A percentile compares a stretch with the other conserved stretches of the same genome.
phyloP scores from a whole-genome alignment of 306 rosid genomes.

The Fragaria ananassa region DNA sequence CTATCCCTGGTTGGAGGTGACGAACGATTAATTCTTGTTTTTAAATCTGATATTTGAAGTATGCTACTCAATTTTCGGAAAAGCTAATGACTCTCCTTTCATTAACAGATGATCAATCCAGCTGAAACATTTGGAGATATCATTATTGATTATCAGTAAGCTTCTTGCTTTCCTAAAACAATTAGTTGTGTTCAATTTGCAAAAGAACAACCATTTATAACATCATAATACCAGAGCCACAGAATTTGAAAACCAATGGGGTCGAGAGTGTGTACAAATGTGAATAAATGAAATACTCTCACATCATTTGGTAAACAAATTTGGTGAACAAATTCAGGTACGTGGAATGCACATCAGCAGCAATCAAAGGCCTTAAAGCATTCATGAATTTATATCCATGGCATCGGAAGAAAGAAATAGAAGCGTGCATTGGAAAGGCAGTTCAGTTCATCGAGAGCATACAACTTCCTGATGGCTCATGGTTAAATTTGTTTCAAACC shows the following conservation, averaged over 20 bases:
- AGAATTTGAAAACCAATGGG: not conserved
- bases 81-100: not conserved
- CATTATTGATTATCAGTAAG: conserved; percentile 71
- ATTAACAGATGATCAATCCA: conserved; percentile 58
- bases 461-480: conserved; percentile 65
- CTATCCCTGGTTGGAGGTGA: conserved; percentile 66
- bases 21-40: not conserved
- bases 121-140: conserved; percentile 59
- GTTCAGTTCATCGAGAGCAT: conserved; percentile 41
- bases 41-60: not conserved
- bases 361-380: conserved; percentile 46
- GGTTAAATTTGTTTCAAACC: conserved; percentile 33
- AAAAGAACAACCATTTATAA: not conserved
- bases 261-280: not conserved
- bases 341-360: conserved; percentile 72
- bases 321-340: conserved; percentile 31
- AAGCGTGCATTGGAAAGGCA: conserved; percentile 49
- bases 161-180: not conserved
- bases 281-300: not conserved
- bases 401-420: conserved; percentile 48
- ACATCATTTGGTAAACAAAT: not conserved
- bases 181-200: not conserved
- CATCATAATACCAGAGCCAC: not conserved
- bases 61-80: not conserved
- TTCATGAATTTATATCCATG: conserved; percentile 37